Percentiles rank a stretch among this genome's conserved stretches.
These are phyloP conservation scores for Sclerotinia borealis DNA, from an alignment of 2,329 filamentous ascomycete species.

Conservation along the genomic window DNA sequence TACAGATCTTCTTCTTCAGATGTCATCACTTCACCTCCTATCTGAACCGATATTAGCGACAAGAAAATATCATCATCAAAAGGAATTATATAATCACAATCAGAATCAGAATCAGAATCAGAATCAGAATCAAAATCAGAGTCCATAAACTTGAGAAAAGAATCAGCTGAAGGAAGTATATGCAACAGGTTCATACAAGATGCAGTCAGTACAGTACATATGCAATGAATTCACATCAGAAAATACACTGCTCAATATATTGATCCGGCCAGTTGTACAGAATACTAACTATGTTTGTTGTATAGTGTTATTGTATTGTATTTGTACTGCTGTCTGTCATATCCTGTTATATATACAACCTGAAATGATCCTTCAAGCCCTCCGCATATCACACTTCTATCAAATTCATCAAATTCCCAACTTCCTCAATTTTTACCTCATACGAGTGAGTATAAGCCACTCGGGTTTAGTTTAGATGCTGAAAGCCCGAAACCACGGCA, in stretches of 20 bases:
- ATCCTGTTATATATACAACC: background rate
- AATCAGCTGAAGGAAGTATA: background rate
- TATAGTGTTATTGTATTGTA: background rate
- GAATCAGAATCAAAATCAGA: no score
- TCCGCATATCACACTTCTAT: background rate
- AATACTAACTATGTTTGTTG: background rate
- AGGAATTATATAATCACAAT: no score
- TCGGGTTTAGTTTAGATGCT: background rate
- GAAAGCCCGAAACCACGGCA: background rate
- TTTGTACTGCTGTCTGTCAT: background rate
- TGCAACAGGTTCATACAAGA: background rate
- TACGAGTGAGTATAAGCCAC: background rate
- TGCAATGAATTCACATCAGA: background rate
- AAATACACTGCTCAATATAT: background rate
- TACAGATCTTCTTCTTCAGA: background rate
- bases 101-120: no score
- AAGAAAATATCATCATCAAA: background rate
- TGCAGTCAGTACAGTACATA: no score
- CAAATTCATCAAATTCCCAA: no score
- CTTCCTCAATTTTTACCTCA: background rate
- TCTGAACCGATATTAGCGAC: background rate
- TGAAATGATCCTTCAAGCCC: background rate
- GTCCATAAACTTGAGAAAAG: background rate
- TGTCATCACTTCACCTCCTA: background rate
- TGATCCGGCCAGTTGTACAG: background rate